phyloP scores from a whole-genome alignment of 2,329 filamentous ascomycete species.

The Trichoderma atroviride region DNA sequence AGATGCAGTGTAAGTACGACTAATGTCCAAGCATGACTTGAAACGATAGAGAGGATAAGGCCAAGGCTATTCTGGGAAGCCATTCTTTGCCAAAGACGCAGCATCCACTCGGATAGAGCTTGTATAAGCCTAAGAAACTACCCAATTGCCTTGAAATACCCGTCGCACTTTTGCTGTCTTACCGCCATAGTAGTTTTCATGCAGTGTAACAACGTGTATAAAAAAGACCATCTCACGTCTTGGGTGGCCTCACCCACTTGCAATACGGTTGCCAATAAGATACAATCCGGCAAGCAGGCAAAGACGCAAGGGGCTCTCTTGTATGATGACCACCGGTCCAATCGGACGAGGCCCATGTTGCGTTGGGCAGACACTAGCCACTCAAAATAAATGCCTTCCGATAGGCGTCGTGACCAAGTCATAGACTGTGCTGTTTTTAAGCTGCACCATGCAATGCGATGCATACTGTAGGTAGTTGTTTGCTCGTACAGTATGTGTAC shows the following conservation, averaged over 20 bases:
- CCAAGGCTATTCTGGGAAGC: background rate
- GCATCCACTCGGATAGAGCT: background rate
- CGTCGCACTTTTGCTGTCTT: background rate
- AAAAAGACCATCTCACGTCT: background rate
- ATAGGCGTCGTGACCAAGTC: background rate
- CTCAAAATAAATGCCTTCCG: background rate
- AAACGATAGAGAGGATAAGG: background rate
- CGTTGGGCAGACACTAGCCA: background rate
- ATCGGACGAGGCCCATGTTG: background rate
- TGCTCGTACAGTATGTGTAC: background rate
- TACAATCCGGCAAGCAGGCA: background rate
- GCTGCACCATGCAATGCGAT: conserved; percentile 1
- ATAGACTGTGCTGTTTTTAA: background rate
- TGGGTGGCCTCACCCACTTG: background rate
- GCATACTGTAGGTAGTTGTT: background rate
- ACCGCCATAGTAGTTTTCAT: background rate
- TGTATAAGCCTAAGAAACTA: background rate
- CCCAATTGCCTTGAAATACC: background rate
- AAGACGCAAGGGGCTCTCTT: background rate
- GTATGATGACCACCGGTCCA: background rate
- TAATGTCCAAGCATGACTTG: background rate
- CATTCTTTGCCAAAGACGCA: background rate
- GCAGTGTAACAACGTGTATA: background rate
- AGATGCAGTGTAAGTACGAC: background rate
- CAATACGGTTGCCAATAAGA: background rate